Evolutionary conservation across 768 basidiomycete genomes (phyloP), one percentile per base, ranked within the genome.

Genomic region (Suillus weaverae): DNA sequence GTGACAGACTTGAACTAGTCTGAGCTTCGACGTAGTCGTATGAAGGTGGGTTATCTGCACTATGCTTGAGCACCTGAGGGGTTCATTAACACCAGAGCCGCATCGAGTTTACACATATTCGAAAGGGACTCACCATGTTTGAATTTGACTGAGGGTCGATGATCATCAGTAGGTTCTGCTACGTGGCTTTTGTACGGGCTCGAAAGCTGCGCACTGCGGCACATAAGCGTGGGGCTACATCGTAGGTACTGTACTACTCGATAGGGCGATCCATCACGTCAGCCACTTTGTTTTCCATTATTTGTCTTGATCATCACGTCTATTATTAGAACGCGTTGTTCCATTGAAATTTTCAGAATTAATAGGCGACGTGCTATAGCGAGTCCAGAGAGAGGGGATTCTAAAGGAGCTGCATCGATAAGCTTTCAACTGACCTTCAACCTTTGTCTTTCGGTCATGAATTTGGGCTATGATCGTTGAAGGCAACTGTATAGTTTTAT

Each of bases 11-110:
- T 48, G 69, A 67, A 46, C 35, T 64, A 30, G 70, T 69, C 54
- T 70, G 69, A 26, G 74, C 74, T 30, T 74, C 72, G 14, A 78
- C 71, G 48, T 68, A 69, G 64, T 86, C 84, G 61, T 86, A 86
- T 9, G 85, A 76, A 48, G 85, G 85, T 46, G 85, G 85, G 46
- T 65, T 81, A 14, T 86, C 75, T 3, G 64, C 53, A 35, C 11
- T 61, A 54, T 73, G 38, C 20, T 26, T n/a, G n/a, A 60, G 11
- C 33, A 14, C 41, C 22, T 61, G 39, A 18, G 11, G 35, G 16
- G 11, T 26, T 20, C 20, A 14, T 53, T 33, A 13, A n/a, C 1
- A 18, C 41, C 18, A 69, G 53, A 6, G 6, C 32, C 11, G 26
- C 26, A 20, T 4, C 3, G 1, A 11, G 1, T 20, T 35, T 30